Percentiles rank a stretch among this genome's conserved stretches.
phyloP scores from a whole-genome alignment of 176 grass and related monocot species.

The Saccharum spontaneum region DNA sequence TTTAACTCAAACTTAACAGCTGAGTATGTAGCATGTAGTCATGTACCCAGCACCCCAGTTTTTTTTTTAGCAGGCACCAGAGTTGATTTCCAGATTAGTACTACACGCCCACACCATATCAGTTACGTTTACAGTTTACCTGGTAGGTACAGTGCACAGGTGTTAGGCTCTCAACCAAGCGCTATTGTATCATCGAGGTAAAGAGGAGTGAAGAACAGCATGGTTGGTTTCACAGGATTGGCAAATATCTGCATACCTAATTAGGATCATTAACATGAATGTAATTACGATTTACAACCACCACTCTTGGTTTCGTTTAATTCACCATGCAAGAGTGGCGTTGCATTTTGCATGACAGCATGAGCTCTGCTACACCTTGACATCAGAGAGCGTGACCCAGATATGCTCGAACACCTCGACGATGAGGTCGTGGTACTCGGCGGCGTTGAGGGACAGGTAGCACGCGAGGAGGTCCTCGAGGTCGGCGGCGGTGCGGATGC shows the following conservation, averaged over 20 bases:
- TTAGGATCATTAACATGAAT: slow-evolving; percentile 34
- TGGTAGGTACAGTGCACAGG: neutral
- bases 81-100: slow-evolving; percentile 7
- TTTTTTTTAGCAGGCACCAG: neutral
- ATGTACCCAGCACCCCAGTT: neutral
- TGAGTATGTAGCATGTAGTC: too few species aligned
- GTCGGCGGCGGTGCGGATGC: slow-evolving; percentile 64
- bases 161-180: neutral
- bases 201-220: neutral
- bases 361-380: slow-evolving; percentile 38
- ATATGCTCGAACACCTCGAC: slow-evolving; percentile 82
- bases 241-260: slow-evolving; percentile 28
- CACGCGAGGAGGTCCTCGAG: slow-evolving; percentile 95
- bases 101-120: neutral
- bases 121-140: neutral
- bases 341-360: neutral
- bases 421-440: slow-evolving; percentile 87
- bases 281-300: slow-evolving; percentile 13
- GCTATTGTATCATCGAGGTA: neutral
- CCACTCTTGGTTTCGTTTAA: slow-evolving; percentile 21
- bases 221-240: slow-evolving; percentile 13
- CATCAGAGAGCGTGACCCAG: slow-evolving; percentile 62
- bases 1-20: too few species aligned
- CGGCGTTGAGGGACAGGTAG: slow-evolving; percentile 87
- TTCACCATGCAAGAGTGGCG: slow-evolving; percentile 26